Base-by-base conservation (phyloP, 164 flowering plant species). In the Litsea cubeba region DNA sequence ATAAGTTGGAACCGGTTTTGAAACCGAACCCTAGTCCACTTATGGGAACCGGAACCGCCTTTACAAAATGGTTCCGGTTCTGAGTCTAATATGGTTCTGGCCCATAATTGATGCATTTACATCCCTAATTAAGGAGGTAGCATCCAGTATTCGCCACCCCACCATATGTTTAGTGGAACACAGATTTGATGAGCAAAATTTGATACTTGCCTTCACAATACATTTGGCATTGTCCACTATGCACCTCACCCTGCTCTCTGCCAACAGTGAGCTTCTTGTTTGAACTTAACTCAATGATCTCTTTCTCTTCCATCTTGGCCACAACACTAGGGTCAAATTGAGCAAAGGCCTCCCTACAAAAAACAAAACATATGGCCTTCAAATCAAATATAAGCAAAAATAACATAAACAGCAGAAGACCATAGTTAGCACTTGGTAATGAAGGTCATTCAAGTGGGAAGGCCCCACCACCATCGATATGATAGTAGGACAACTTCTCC, bases 141-240 rank as follows among this genome's bases (percentile, higher is more conserved):
- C 11, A 40, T 40, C 46, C 46, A 40, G 46, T 1, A 40, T 40
- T 40, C 46, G 0, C 10, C 46, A 7, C 46, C 46, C 46, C 11
- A 40, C 46, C 11, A 0, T 40, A 6, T 40, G 46, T 40, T 7
- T 1, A 7, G 46, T 40, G 11, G 46, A 40, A 7, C 11, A 40
- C 11, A 40, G 46, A 1, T 7, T 40, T 8, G 46, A 40, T 40
- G 46, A 40, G 8, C 46, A 40, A 8, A 40, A 40, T 7, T 40
- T 62, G 18, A 71, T 64, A 72, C 89, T 85, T 89, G 68, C 98
- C 94, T 89, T 84, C 11, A 79, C 50, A 74, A 87, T 85, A 85
- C 91, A 90, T 82, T 87, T 91, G 74, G 97, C 95, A 82, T 94
- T 94, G 81, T 92, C 93, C 12, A 94, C 83, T n/a, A 92, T 86